These are phyloP conservation scores for Fraxinus cuspidata DNA, from an alignment of 257 asterid genomes.

Conservation along the genomic window DNA sequence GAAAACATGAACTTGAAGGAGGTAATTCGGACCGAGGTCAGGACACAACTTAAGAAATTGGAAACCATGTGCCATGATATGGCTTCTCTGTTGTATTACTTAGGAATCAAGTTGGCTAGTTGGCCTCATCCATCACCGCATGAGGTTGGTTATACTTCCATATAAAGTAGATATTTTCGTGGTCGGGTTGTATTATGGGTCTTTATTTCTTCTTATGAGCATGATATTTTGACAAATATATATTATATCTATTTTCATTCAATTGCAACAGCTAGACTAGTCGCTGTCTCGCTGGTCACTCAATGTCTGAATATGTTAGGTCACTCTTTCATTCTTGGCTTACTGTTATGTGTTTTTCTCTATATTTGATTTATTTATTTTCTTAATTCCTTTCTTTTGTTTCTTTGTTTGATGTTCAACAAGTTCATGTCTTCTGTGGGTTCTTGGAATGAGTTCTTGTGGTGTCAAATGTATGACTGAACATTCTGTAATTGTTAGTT, in stretches of 20 bases:
- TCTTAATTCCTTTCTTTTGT: too few species aligned
- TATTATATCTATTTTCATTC: neutral
- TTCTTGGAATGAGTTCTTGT: neutral
- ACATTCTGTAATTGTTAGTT: neutral
- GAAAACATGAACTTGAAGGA: conserved; percentile 89
- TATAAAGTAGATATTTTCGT: neutral
- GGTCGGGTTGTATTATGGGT: neutral
- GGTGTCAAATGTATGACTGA: neutral
- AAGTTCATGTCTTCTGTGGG: neutral
- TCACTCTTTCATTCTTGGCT: neutral
- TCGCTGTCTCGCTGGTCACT: neutral
- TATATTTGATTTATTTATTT: neutral
- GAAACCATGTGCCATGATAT: conserved; percentile 64
- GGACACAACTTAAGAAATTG: conserved; percentile 55
- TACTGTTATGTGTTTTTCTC: neutral
- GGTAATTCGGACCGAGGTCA: conserved; percentile 64
- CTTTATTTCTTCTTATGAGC: neutral
- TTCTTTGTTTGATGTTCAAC: neutral
- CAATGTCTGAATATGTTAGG: neutral
- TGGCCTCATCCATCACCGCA: conserved; percentile 54
- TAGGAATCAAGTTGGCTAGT: conserved; percentile 53
- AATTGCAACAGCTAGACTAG: neutral
- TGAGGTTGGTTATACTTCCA: conserved; percentile 52
- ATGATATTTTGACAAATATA: neutral
- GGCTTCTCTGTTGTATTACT: conserved; percentile 65